Evolutionary conservation across 208 protist genomes (phyloP), one percentile per base, ranked within the genome.

Genomic region (Trypanosoma brucei): DNA sequence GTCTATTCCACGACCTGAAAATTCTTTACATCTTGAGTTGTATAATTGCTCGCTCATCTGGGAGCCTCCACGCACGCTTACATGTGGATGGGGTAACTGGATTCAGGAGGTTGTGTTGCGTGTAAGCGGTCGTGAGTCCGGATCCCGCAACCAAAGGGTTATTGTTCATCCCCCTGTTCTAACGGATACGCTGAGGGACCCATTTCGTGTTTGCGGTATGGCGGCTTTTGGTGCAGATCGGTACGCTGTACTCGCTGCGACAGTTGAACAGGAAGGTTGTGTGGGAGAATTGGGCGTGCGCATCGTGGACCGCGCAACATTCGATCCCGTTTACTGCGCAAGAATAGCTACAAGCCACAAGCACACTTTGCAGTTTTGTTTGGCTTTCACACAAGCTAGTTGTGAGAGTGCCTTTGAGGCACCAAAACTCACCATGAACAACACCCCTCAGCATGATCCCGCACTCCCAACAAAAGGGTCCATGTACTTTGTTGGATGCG

Each of bases 61-160:
- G 82, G 82, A 92, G 51, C 45, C 53, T 2, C 63, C 55, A 30
- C 2, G 49, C 30, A 67, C 58, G 14, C 62, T 93, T 11, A 65
- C 77, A 30, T 86, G 76, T 56, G 83, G 75, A 14, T 93, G 86
- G 84, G 83, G 79, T 0, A 72, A 90, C 50, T 85, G 81, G 72
- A 69, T 91, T 39, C 78, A 86, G 62, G 68, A 77, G 59, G 22
- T 89, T 1, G 67, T 51, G n/a, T 39, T 90, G 42, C 42, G 6
- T 46, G 42, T 14, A 46, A 11, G 6, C 42, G 61, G 68, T 42
- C 46, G 53, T 14, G 50, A 62, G 5, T 65, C 55, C 45, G 35
- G 60, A 56, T 52, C 74, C 2, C 49, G 60, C 7, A 68, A 55
- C 48, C 63, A 75, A 57, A 39, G 50, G 8, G 68, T 79, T 55